Percentiles rank a stretch among this genome's conserved stretches.
phyloP scores from a whole-genome alignment of 352 stramenopile genomes.

The Globisporangium iwayamae region DNA sequence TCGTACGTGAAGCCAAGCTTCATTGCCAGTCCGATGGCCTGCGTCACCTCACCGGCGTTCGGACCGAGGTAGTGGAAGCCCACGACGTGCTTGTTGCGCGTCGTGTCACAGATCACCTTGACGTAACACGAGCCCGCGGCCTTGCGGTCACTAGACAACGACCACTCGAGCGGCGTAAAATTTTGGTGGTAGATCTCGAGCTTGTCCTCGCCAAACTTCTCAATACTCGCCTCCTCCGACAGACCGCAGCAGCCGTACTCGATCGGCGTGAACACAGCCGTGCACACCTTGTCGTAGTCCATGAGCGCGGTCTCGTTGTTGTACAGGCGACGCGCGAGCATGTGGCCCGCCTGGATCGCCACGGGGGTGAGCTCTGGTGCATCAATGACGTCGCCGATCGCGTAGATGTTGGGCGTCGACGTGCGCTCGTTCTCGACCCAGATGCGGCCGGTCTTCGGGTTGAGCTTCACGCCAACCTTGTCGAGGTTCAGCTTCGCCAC shows the following conservation, averaged over 20 bases:
- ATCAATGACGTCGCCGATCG: conserved; percentile 96
- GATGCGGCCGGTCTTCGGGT: conserved; percentile 92
- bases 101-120: conserved; percentile 95
- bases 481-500: conserved; percentile 88
- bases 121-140: conserved; percentile 87
- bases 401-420: conserved; percentile 94
- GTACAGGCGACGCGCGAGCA: conserved; percentile 92
- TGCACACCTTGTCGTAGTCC: conserved; percentile 93
- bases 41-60: conserved; percentile 96
- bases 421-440: conserved; percentile 91
- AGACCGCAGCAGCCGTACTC: conserved; percentile 97
- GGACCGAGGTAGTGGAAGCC: conserved; percentile 98
- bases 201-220: conserved; percentile 85
- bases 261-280: conserved; percentile 95
- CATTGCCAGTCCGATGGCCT: conserved; percentile 93
- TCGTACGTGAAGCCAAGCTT: conserved; percentile 94
- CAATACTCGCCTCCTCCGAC: conserved; percentile 94
- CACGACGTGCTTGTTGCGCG: conserved; percentile 85
- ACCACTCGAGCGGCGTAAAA: conserved; percentile 96
- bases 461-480: conserved; percentile 85
- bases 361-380: conserved; percentile 97
- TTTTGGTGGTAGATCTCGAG: conserved; percentile 96
- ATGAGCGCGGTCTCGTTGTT: conserved; percentile 75
- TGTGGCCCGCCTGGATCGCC: conserved; percentile 93
- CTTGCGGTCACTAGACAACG: conserved; percentile 56